These are phyloP conservation scores for Trichoderma gamsii DNA, from an alignment of 495 filamentous ascomycete genomes.

Conservation along the genomic window DNA sequence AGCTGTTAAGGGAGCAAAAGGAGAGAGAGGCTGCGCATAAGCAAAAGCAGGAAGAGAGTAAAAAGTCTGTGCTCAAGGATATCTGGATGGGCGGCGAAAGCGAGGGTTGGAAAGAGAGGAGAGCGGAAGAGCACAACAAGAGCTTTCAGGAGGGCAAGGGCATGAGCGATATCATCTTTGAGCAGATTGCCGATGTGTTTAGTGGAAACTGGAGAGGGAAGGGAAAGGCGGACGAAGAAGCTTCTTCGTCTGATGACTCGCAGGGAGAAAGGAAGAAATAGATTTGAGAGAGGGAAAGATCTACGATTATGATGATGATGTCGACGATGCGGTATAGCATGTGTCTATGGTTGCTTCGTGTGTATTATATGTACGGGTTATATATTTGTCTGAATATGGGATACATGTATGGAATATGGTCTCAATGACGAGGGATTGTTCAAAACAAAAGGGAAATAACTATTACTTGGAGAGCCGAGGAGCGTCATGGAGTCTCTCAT, in stretches of 20 bases:
- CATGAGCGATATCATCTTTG: slow-evolving; percentile 73
- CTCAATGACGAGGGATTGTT: neutral
- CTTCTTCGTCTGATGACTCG: slow-evolving; percentile 23
- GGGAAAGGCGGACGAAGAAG: slow-evolving; percentile 26
- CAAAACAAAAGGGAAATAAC: too few relatives aligned
- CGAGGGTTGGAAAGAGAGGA: slow-evolving; percentile 32
- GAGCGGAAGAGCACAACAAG: slow-evolving; percentile 64
- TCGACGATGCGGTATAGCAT: neutral
- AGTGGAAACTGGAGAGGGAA: slow-evolving; percentile 41
- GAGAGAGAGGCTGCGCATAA: slow-evolving; percentile 29
- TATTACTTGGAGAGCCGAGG: too few relatives aligned
- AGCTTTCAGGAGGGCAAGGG: slow-evolving; percentile 71
- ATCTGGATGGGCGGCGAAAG: slow-evolving; percentile 22
- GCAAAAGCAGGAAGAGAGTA: slow-evolving; percentile 24
- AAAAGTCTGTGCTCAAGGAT: slow-evolving; percentile 38
- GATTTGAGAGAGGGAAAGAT: slow-evolving; percentile 17
- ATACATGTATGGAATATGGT: neutral
- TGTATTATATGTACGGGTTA: neutral
- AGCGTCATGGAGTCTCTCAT: too few relatives aligned
- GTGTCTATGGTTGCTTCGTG: neutral
- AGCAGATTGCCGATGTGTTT: slow-evolving; percentile 81
- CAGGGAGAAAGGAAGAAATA: slow-evolving; percentile 22
- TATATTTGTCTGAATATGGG: too few relatives aligned
- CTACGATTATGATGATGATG: neutral
- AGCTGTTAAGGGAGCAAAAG: slow-evolving; percentile 37